A percentile compares a stretch with the other conserved stretches of the same genome.
These are phyloP conservation scores for Suillus paluster DNA, from an alignment of 768 basidiomycete genomes.

Conservation along the genomic window DNA sequence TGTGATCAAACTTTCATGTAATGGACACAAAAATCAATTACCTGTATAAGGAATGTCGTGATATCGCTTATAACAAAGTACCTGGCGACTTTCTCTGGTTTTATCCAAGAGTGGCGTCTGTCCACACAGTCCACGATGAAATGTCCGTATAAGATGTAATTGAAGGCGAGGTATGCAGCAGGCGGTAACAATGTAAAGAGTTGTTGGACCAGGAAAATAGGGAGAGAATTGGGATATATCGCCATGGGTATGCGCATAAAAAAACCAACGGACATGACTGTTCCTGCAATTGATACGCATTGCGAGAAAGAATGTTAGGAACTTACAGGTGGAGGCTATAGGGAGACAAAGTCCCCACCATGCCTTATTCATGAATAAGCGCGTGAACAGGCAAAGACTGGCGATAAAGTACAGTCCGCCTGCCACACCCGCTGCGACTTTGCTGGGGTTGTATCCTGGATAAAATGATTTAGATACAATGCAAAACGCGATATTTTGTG, in stretches of 20 bases:
- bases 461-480: not conserved
- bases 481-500: no score
- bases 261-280: constrained; percentile 28
- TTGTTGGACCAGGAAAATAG: constrained; percentile 19
- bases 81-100: constrained; percentile 26
- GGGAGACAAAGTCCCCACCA: constrained; percentile 40
- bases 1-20: not conserved
- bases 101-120: constrained; percentile 25
- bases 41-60: constrained; percentile 33
- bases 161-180: constrained; percentile 35
- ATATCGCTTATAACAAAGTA: constrained; percentile 34
- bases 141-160: constrained; percentile 38
- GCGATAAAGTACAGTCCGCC: constrained; percentile 24
- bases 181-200: constrained; percentile 32
- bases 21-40: constrained; percentile 3
- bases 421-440: constrained; percentile 25
- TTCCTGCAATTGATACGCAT: not conserved
- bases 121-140: constrained; percentile 24
- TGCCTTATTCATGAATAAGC: constrained; percentile 23
- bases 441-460: constrained; percentile 30
- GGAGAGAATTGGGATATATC: constrained; percentile 24
- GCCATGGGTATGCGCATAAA: constrained; percentile 23
- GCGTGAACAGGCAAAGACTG: constrained; percentile 17
- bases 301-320: no score
- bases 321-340: constrained; percentile 29